Conservation (phyloP, 2,329 filamentous ascomycete species). For the Fusarium buxicola region DNA sequence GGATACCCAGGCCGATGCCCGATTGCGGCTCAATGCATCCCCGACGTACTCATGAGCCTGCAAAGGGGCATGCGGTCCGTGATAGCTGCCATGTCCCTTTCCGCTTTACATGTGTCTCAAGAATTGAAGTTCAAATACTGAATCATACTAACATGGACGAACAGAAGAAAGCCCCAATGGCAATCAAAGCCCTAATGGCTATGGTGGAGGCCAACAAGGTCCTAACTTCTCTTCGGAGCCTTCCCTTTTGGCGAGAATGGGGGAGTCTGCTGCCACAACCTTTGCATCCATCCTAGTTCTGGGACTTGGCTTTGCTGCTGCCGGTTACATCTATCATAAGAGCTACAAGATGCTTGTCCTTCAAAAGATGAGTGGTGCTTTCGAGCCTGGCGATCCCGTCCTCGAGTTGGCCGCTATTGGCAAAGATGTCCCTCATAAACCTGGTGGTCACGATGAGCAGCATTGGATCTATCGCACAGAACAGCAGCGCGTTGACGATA, state of each 20-base stretch:
- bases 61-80: background rate
- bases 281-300: constrained; percentile 80
- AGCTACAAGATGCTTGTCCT: constrained; percentile 91
- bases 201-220: constrained; percentile 11
- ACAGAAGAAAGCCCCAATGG: constrained; percentile 19
- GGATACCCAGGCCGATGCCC: too few species aligned
- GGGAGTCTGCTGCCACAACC: constrained; percentile 80
- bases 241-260: constrained; percentile 69
- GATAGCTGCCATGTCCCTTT: background rate
- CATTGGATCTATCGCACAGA: constrained; percentile 86
- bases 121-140: background rate
- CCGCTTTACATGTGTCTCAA: background rate
- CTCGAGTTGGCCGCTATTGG: constrained; percentile 79
- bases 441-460: constrained; percentile 54
- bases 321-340: constrained; percentile 82
- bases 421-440: constrained; percentile 63
- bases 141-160: constrained; percentile 19
- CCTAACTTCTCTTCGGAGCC: constrained; percentile 45
- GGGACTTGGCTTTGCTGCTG: constrained; percentile 71
- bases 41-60: background rate
- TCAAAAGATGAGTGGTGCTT: constrained; percentile 93
- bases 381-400: constrained; percentile 90
- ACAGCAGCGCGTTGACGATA: constrained; percentile 83
- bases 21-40: too few species aligned
- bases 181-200: constrained; percentile 11